These are phyloP conservation scores for Crithidia fasciculata DNA, from an alignment of 208 protist genomes.

Conservation along the genomic window DNA sequence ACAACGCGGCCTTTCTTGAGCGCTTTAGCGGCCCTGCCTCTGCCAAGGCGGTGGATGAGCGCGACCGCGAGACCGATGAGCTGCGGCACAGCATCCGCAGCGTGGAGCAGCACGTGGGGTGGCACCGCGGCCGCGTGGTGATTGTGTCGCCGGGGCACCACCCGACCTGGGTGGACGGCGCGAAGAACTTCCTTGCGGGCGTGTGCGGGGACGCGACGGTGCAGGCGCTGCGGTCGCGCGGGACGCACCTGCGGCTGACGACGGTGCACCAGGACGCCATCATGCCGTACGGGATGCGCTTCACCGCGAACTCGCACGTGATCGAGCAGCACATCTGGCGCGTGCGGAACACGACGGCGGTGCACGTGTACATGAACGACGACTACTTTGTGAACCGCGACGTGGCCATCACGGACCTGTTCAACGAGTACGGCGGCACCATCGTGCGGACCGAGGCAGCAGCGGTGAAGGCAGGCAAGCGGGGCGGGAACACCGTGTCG, in stretches of 20 bases:
- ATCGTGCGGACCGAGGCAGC: conserved; percentile 56
- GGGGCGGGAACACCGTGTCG: neutral
- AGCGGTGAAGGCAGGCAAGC: neutral
- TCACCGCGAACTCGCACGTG: conserved; percentile 57
- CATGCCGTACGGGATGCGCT: conserved; percentile 57
- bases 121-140: conserved; percentile 91
- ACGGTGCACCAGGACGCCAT: conserved; percentile 73
- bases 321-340: conserved; percentile 73
- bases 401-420: conserved; percentile 53
- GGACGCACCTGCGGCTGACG: conserved; percentile 58
- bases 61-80: conserved; percentile 93
- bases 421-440: conserved; percentile 68
- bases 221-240: conserved; percentile 25
- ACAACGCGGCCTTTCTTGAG: neutral
- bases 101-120: conserved; percentile 92
- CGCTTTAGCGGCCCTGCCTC: conserved; percentile 3
- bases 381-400: conserved; percentile 79
- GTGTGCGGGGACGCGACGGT: conserved; percentile 31
- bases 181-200: conserved; percentile 58
- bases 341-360: conserved; percentile 49
- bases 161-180: conserved; percentile 86
- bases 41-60: conserved; percentile 5
- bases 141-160: conserved; percentile 97
- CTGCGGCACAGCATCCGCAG: conserved; percentile 94
- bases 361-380: conserved; percentile 79